Base-by-base conservation (phyloP, 106 monocot species). In the Allium fistulosum region DNA sequence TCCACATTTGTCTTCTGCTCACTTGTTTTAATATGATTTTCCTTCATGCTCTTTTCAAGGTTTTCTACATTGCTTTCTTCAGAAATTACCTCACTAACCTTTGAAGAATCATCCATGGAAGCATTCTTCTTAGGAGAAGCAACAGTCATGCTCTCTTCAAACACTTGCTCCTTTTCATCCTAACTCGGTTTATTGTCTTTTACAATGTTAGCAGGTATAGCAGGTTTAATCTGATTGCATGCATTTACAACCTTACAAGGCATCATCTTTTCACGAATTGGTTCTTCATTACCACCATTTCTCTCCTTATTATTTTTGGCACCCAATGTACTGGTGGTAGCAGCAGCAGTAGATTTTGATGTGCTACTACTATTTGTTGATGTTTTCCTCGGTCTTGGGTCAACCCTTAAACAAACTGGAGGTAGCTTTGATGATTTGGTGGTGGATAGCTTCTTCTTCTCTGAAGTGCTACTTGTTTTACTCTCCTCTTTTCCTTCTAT, bases 401-500 rank as follows among this genome's bases (percentile, higher is more conserved):
- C 83, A 61, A 90, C 76, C 60, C 86, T 86, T 67, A 90, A 66
- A 70, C 90, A 90, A 61, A 90, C 69, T 79, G 90, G 86, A 28
- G 83, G 83, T 14, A 90, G 60, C 65, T 86, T 90, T 17, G 80
- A 74, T 46, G 68, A 37, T 26, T 12, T 69, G 12, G 1, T 28
- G 16, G 57, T 73, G n/a, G 74, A 57, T 49, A 61, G 16, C 49
- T 66, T 59, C 26, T 77, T 72, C 4, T 61, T 62, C 11, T 27
- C 60, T 63, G 55, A 71, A 52, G 17, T 14, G 58, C 67, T 62
- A 14, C 59, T 62, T 0, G 16, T 57, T 10, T 58, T 63, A 55
- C 61, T 56, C 26, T 73, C 53, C 46, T 72, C 49, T 10, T 67
- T 58, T 17, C 72, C 60, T 61, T 76, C 22, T 51, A 45, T 15